These are phyloP conservation scores for Lizonia empirigonia DNA, from an alignment of 2,329 filamentous ascomycete species.

Conservation along the genomic window DNA sequence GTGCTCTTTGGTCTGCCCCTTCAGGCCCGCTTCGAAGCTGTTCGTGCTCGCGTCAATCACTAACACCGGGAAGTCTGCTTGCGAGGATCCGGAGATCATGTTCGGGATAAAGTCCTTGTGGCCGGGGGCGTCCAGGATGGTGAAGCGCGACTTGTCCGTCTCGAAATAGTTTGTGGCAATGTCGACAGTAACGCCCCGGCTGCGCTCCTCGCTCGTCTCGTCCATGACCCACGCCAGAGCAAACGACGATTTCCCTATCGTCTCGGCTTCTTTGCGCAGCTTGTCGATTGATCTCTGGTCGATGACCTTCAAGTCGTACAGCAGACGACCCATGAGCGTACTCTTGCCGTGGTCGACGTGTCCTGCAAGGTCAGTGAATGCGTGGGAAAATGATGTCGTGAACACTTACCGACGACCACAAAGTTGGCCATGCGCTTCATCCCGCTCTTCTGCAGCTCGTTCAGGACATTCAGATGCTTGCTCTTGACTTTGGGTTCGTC, in stretches of 20 bases:
- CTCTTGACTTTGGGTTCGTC: slow-evolving; percentile 62
- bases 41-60: slow-evolving; percentile 91
- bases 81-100: slow-evolving; percentile 96
- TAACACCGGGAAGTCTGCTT: slow-evolving; percentile 93
- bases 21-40: slow-evolving; percentile 90
- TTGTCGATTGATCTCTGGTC: slow-evolving; percentile 88
- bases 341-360: slow-evolving; percentile 98
- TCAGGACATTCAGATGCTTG: slow-evolving; percentile 84
- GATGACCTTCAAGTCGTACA: slow-evolving; percentile 86
- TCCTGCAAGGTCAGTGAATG: too few relatives aligned
- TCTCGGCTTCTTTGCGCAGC: slow-evolving; percentile 85
- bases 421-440: slow-evolving; percentile 86
- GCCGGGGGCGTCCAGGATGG: slow-evolving; percentile 92
- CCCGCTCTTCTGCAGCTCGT: slow-evolving; percentile 76
- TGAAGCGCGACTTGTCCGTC: slow-evolving; percentile 84
- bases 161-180: slow-evolving; percentile 95
- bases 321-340: slow-evolving; percentile 92
- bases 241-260: slow-evolving; percentile 92
- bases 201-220: slow-evolving; percentile 85
- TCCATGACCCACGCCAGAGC: slow-evolving; percentile 97
- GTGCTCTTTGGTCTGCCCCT: slow-evolving; percentile 93
- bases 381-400: neutral
- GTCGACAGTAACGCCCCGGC: slow-evolving; percentile 92
- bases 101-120: slow-evolving; percentile 97
- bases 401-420: slow-evolving; percentile 85